These are phyloP conservation scores for Anethum foeniculum DNA, from an alignment of 140 eudicot genomes.

Conservation along the genomic window DNA sequence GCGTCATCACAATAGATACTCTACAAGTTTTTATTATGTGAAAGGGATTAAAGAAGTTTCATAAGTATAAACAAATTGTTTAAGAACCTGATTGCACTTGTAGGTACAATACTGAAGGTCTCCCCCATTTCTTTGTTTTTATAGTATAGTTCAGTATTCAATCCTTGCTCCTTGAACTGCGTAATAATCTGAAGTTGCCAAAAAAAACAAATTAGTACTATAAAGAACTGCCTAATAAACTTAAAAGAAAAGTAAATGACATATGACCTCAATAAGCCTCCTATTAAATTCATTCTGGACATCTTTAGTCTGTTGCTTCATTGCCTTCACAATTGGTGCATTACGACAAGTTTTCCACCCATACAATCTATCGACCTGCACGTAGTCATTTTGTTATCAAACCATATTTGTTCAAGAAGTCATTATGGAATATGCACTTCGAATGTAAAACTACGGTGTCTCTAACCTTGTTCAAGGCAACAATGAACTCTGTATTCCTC, in stretches of 20 bases:
- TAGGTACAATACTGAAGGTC: conserved; percentile 71
- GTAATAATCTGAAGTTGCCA: conserved; percentile 45
- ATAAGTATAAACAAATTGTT: background rate
- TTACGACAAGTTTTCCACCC: conserved; percentile 84
- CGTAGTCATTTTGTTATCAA: conserved; percentile 8
- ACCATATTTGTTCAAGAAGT: background rate
- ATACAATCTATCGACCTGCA: conserved; percentile 74
- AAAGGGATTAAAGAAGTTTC: background rate
- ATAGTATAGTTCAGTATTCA: conserved; percentile 78
- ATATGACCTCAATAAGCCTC: conserved; percentile 52
- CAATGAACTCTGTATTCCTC: conserved; percentile 81
- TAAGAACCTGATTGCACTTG: conserved; percentile 78
- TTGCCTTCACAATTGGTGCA: conserved; percentile 77
- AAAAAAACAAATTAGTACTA: conserved; percentile 11
- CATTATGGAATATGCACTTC: background rate
- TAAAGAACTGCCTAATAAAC: background rate
- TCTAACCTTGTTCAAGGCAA: conserved; percentile 77
- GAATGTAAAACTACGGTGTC: conserved; percentile 3
- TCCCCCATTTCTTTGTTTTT: conserved; percentile 73
- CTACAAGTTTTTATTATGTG: background rate
- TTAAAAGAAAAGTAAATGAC: background rate
- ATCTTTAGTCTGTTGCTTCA: conserved; percentile 71
- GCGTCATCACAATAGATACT: conserved; percentile 6
- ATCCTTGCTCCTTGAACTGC: conserved; percentile 84
- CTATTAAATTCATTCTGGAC: conserved; percentile 53